phyloP scores from a whole-genome alignment of 1,284 basidiomycete genomes.

The Coniophora puteana region DNA sequence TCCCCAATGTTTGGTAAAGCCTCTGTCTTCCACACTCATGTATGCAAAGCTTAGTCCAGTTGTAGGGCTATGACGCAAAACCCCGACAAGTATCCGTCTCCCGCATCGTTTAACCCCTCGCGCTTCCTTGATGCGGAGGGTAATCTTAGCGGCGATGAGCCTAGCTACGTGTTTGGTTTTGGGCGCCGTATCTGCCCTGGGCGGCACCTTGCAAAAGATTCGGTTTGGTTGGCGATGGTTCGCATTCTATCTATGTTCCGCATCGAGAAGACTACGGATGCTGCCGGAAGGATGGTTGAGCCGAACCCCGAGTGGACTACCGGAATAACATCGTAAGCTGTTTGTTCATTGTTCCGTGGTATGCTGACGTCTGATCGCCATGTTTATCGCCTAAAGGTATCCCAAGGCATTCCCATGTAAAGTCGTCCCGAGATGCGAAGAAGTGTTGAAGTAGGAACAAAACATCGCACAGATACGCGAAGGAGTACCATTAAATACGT shows the following conservation, averaged over 20 bases:
- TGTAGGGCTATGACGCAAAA: conserved; percentile 32
- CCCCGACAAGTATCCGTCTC: conserved; percentile 13
- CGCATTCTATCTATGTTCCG: conserved; percentile 26
- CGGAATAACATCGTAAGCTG: too few relatives aligned
- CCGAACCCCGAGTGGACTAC: too few relatives aligned
- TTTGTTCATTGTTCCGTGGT: too few relatives aligned
- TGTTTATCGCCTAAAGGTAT: too few relatives aligned
- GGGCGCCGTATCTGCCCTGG: conserved; percentile 36
- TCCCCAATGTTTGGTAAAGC: conserved; percentile 24
- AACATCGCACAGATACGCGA: too few relatives aligned
- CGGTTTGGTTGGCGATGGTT: conserved; percentile 28
- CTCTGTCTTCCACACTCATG: conserved; percentile 4
- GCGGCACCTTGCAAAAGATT: conserved; percentile 27
- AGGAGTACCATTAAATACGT: too few relatives aligned
- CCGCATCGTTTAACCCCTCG: conserved; percentile 20
- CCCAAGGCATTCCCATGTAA: too few relatives aligned
- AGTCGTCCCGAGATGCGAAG: too few relatives aligned
- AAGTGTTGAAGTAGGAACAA: too few relatives aligned
- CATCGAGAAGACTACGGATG: conserved; percentile 23
- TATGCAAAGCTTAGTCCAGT: not conserved
- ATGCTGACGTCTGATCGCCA: too few relatives aligned
- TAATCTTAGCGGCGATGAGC: conserved; percentile 18
- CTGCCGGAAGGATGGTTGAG: conserved; percentile 20
- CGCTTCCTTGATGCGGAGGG: conserved; percentile 15
- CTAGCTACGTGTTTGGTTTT: conserved; percentile 36